A percentile compares a stretch with the other conserved stretches of the same genome.
These are phyloP conservation scores for Casuarina cunninghamiana DNA, from an alignment of 306 rosid genomes.

Conservation along the genomic window DNA sequence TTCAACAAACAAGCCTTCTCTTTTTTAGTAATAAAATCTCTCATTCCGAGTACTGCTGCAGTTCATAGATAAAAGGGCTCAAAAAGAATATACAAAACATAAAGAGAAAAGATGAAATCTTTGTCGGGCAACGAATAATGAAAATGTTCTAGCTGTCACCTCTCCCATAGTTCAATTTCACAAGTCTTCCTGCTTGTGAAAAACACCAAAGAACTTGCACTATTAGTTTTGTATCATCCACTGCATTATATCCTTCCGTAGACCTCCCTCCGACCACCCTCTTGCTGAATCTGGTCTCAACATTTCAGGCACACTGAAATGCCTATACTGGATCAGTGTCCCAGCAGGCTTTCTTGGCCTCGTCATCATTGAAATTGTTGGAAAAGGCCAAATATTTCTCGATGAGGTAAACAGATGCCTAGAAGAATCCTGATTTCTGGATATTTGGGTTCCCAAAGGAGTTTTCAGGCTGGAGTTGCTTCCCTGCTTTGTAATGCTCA, in stretches of 20 bases:
- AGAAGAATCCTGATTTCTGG: slow-evolving; percentile 46
- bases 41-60: too few relatives aligned
- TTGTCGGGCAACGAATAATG: too few relatives aligned
- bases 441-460: slow-evolving; percentile 33
- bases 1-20: too few relatives aligned
- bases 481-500: slow-evolving; percentile 34
- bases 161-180: too few relatives aligned
- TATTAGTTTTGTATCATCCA: slow-evolving; percentile 64
- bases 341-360: slow-evolving; percentile 56
- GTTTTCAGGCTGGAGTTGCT: slow-evolving; percentile 41
- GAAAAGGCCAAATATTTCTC: slow-evolving; percentile 37
- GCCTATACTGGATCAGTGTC: slow-evolving; percentile 54
- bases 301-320: slow-evolving; percentile 36
- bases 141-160: too few relatives aligned
- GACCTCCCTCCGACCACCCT: slow-evolving; percentile 49
- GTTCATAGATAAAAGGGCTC: too few relatives aligned
- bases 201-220: slow-evolving; percentile 1
- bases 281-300: slow-evolving; percentile 30
- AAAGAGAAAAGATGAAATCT: too few relatives aligned
- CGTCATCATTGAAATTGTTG: slow-evolving; percentile 60
- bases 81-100: too few relatives aligned
- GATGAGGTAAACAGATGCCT: slow-evolving; percentile 61
- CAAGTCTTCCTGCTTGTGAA: too few relatives aligned
- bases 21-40: too few relatives aligned
- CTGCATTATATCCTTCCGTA: slow-evolving; percentile 70